Evolutionary conservation across 176 grass and related monocot species (phyloP), one percentile per base, ranked within the genome.

Genomic region (Rhynchospora tenuis): DNA sequence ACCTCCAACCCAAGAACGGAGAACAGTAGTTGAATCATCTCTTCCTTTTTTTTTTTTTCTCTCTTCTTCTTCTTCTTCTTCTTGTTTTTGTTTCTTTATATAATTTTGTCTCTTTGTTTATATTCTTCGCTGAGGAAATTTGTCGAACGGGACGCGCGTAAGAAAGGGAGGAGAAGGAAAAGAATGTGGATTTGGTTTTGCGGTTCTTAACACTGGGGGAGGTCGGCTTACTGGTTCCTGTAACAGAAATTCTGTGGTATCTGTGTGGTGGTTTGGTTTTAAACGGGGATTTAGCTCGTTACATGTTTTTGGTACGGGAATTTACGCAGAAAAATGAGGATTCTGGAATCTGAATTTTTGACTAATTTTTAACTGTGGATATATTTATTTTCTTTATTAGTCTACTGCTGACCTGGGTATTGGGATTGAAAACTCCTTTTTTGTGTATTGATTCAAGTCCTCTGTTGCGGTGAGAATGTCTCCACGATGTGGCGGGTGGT

Each of bases 11-110:
- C 86, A 54, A 98, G 81, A 71, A 98, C 85, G 50, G 85, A 15
- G 78, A 98, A 98, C 50, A 98, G 84, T 26, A 98, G 86, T 80
- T 94, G 92, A 77, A 94, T 94, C 95, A 98, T 98, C 48, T 66
- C 63, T 50, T 52, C 31, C 19, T 64, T 17, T 33, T 51, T 59
- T 7, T 51, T 59, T 7, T 43, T 44, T 42, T 27, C 3, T 42
- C 55, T 23, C 6, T 24, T 24, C 19, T n/a, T 51, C 8, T 56
- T 80, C 16, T 60, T 42, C 42, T n/a, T 44, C 47, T 23, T 58
- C 31, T 17, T 67, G 14, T 92, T 94, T 91, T 19, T 81, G 45
- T 43, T 73, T 26, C 28, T 6, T 46, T 38, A 38, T 38, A 38
- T 38, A 11, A 15, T 13, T 11, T 13, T 42, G 14, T 52, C 24